Evolutionary conservation across 2,329 filamentous ascomycete genomes (phyloP).

Genomic region (Cladosporium sp.): DNA sequence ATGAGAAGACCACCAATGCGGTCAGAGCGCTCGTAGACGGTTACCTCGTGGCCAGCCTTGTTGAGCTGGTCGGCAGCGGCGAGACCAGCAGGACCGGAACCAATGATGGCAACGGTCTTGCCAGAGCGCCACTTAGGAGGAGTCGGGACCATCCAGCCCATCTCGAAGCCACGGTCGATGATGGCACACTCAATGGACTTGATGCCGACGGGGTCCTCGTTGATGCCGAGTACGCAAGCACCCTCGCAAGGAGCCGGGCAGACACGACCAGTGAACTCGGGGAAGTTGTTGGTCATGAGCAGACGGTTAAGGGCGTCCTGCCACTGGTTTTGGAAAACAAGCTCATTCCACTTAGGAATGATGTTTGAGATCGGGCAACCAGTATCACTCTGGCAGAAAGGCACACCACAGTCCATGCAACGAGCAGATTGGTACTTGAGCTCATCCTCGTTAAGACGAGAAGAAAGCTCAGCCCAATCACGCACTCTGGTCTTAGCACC

Average conservation of each 20-base stretch:
- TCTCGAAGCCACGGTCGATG: conserved; percentile 95
- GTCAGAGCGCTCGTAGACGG: conserved; percentile 90
- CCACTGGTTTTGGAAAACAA: conserved; percentile 77
- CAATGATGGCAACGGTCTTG: conserved; percentile 85
- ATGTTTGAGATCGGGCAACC: conserved; percentile 97
- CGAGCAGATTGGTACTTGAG: conserved; percentile 95
- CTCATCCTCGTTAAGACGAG: conserved; percentile 87
- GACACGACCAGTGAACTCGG: conserved; percentile 95
- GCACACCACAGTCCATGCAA: conserved; percentile 98
- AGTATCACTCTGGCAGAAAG: conserved; percentile 95
- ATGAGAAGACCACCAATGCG: conserved; percentile 89
- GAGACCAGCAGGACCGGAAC: conserved; percentile 88
- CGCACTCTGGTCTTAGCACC: conserved; percentile 79
- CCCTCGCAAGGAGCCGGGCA: conserved; percentile 96
- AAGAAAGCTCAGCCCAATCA: conserved; percentile 90
- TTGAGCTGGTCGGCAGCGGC: conserved; percentile 92
- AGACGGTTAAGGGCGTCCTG: conserved; percentile 87
- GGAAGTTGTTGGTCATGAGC: conserved; percentile 97
- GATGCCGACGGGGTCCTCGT: conserved; percentile 95
- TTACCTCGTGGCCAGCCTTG: conserved; percentile 83
- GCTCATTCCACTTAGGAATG: conserved; percentile 94
- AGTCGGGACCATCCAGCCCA: conserved; percentile 92
- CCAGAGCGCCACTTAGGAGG: conserved; percentile 79
- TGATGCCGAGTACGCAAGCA: conserved; percentile 93
- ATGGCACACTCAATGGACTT: conserved; percentile 98